Conservation (phyloP, 2,329 filamentous ascomycete genomes). For the Talaromyces sp. region DNA sequence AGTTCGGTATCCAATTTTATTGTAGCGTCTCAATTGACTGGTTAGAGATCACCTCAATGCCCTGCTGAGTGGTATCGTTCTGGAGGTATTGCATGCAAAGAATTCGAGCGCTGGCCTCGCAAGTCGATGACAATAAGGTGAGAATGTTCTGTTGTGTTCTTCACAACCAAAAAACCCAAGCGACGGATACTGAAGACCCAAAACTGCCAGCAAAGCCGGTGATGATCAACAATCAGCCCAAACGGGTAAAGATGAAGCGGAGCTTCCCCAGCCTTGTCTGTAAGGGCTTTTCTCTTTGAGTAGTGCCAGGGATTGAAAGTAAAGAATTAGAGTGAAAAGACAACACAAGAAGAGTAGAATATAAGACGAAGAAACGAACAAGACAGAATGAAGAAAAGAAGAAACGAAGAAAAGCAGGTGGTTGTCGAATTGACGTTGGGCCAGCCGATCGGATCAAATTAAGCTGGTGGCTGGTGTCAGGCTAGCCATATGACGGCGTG, state of each 20-base stretch:
- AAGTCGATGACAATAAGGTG: neutral
- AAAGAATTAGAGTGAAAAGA: neutral
- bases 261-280: constrained; percentile 7
- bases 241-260: constrained; percentile 19
- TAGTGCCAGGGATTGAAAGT: too few species aligned
- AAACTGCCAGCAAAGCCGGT: neutral
- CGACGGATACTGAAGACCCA: neutral
- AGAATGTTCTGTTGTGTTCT: neutral
- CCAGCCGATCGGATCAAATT: constrained; percentile 10
- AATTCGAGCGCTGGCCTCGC: neutral
- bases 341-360: neutral
- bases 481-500: neutral
- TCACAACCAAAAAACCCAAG: neutral
- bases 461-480: constrained; percentile 18
- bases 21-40: neutral
- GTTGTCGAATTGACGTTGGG: constrained; percentile 21
- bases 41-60: neutral
- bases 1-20: neutral
- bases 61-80: neutral
- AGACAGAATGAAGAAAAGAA: constrained; percentile 15
- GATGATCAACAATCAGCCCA: constrained; percentile 7
- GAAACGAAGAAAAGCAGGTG: constrained; percentile 27
- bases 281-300: neutral
- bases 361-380: neutral
- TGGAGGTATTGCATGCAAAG: neutral